These are phyloP conservation scores for Collybia sordida DNA, from an alignment of 768 basidiomycete species.

Conservation along the genomic window DNA sequence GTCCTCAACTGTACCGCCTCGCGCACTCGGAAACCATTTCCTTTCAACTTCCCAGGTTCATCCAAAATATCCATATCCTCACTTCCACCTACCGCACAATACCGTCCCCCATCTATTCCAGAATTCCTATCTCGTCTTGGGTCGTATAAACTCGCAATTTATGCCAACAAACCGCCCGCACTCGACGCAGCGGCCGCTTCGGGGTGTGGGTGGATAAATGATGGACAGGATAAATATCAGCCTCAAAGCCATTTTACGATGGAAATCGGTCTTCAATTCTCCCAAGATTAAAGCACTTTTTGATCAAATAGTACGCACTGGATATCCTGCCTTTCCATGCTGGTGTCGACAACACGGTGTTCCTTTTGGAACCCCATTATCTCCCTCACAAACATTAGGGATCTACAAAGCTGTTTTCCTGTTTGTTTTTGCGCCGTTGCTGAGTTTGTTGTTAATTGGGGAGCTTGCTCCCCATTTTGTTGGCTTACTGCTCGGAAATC, in stretches of 20 bases:
- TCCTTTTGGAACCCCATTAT: constrained; percentile 44
- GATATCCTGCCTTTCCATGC: constrained; percentile 48
- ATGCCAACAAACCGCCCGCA: constrained; percentile 70
- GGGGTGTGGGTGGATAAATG: constrained; percentile 82
- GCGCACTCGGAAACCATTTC: constrained; percentile 49
- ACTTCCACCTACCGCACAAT: constrained; percentile 51
- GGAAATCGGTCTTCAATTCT: constrained; percentile 43
- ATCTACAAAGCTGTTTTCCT: no score
- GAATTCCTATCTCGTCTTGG: constrained; percentile 74
- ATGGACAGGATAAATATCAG: constrained; percentile 74
- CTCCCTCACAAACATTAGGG: constrained; percentile 3
- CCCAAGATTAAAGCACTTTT: constrained; percentile 54
- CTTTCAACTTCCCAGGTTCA: constrained; percentile 40
- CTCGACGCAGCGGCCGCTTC: constrained; percentile 81
- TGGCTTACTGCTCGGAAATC: no score
- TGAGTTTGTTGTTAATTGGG: no score
- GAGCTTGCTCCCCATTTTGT: no score
- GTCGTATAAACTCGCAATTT: constrained; percentile 79
- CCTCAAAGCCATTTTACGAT: constrained; percentile 57
- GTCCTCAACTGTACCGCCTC: constrained; percentile 67
- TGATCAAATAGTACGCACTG: constrained; percentile 57
- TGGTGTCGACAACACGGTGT: constrained; percentile 28
- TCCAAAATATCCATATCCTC: constrained; percentile 27
- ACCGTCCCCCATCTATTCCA: constrained; percentile 73
- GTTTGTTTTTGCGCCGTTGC: no score